Conservation (phyloP, 495 filamentous ascomycete species). For the Sordaria brevicollis region DNA sequence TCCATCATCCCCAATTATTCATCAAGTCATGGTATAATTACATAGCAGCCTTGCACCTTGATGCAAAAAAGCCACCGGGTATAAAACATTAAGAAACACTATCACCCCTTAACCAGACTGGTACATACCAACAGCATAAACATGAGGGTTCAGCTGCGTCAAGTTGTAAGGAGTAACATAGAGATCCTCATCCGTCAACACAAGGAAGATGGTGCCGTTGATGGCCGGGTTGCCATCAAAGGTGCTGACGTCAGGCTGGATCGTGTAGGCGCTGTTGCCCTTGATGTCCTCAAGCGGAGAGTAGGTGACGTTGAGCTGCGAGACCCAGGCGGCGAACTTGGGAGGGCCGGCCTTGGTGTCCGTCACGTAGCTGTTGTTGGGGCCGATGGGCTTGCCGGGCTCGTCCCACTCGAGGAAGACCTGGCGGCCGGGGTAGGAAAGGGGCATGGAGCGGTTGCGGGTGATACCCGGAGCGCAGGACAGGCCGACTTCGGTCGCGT, state of each 20-base stretch:
- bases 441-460: conserved; percentile 53
- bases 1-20: neutral
- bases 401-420: conserved; percentile 64
- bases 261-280: conserved; percentile 49
- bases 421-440: conserved; percentile 66
- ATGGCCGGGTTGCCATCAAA: conserved; percentile 58
- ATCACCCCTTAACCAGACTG: conserved; percentile 55
- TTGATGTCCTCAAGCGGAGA: conserved; percentile 49
- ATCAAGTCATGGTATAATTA: neutral
- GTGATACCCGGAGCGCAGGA: conserved; percentile 54
- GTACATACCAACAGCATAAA: conserved; percentile 66
- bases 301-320: conserved; percentile 82
- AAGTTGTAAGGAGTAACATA: conserved; percentile 71
- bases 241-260: conserved; percentile 55
- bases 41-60: neutral
- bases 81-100: neutral
- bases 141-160: conserved; percentile 61
- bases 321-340: conserved; percentile 63
- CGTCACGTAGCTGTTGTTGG: conserved; percentile 75
- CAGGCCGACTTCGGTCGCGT: conserved; percentile 37
- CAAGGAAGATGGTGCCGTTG: conserved; percentile 74
- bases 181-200: conserved; percentile 59
- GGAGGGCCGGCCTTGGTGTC: conserved; percentile 46
- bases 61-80: neutral
- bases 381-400: conserved; percentile 60